These are phyloP conservation scores for Hirschioporus abietinus DNA, from an alignment of 768 basidiomycete species.

Conservation along the genomic window DNA sequence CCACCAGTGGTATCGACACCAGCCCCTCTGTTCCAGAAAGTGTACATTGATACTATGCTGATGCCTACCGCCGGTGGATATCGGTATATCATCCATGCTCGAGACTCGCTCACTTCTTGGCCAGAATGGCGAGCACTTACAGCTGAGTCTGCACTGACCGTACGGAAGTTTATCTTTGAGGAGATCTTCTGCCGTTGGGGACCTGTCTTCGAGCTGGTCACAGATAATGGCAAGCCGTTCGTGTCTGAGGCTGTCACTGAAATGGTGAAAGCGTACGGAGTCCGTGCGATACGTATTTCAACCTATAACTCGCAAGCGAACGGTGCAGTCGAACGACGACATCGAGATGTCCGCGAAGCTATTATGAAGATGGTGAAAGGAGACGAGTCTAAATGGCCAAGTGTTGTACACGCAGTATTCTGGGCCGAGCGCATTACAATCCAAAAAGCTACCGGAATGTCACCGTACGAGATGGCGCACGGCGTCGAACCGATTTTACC, in stretches of 20 bases:
- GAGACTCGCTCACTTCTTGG: conserved; percentile 28
- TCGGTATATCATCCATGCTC: conserved; percentile 31
- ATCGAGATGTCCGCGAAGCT: conserved; percentile 27
- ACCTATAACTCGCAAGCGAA: conserved; percentile 39
- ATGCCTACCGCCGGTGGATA: conserved; percentile 30
- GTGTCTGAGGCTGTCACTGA: conserved; percentile 24
- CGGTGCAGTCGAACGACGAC: conserved; percentile 29
- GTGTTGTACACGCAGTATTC: conserved; percentile 5
- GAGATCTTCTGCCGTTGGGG: conserved; percentile 37
- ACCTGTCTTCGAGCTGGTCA: conserved; percentile 30
- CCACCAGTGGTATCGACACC: conserved; percentile 17
- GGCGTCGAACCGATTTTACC: conserved; percentile 20
- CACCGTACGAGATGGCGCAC: conserved; percentile 15
- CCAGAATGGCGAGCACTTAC: conserved; percentile 26
- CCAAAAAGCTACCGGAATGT: conserved; percentile 10
- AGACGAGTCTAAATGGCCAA: conserved; percentile 27
- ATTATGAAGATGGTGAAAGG: conserved; percentile 30
- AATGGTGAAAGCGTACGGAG: no score
- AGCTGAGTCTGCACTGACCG: conserved; percentile 21
- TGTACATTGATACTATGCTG: conserved; percentile 36
- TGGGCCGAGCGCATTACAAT: conserved; percentile 19
- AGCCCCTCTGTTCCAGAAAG: conserved; percentile 25
- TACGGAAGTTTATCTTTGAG: conserved; percentile 31
- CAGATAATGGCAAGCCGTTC: conserved; percentile 35
- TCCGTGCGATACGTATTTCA: conserved; percentile 35